Percentiles rank a stretch among this genome's conserved stretches.
phyloP scores from a whole-genome alignment of 169 alveolate species.

The Plasmodium fragile region DNA sequence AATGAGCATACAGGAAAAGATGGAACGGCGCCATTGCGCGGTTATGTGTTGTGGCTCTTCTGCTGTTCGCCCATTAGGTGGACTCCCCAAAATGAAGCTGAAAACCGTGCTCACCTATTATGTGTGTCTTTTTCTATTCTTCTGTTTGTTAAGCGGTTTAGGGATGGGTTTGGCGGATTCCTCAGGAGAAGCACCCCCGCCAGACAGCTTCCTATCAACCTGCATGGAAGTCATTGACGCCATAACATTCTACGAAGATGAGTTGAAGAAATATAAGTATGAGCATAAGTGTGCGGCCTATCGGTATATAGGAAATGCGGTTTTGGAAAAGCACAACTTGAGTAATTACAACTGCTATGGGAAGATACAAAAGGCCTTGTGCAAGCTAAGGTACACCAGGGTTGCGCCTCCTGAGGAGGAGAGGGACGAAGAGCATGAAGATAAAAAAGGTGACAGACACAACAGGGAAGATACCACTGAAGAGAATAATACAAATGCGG shows the following conservation, averaged over 20 bases:
- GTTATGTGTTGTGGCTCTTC: background rate
- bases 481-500: background rate
- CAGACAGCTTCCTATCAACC: background rate
- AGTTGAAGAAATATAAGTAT: slow-evolving; percentile 22
- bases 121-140: slow-evolving; percentile 6
- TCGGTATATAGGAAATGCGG: slow-evolving; percentile 37
- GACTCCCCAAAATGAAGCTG: background rate
- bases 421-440: background rate
- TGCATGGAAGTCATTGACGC: slow-evolving; percentile 27
- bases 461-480: background rate
- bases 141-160: background rate
- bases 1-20: background rate
- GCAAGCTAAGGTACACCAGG: slow-evolving; percentile 22
- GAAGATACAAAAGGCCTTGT: slow-evolving; percentile 33
- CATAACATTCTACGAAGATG: slow-evolving; percentile 36
- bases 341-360: slow-evolving; percentile 28
- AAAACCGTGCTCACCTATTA: background rate
- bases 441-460: background rate
- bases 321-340: slow-evolving; percentile 18
- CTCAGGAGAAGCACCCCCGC: background rate
- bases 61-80: background rate
- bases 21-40: background rate
- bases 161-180: background rate
- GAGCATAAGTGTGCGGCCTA: slow-evolving; percentile 15
- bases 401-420: background rate